Evolutionary conservation across 345 rosid species (phyloP).

Genomic region (Arabidopsis suecica): DNA sequence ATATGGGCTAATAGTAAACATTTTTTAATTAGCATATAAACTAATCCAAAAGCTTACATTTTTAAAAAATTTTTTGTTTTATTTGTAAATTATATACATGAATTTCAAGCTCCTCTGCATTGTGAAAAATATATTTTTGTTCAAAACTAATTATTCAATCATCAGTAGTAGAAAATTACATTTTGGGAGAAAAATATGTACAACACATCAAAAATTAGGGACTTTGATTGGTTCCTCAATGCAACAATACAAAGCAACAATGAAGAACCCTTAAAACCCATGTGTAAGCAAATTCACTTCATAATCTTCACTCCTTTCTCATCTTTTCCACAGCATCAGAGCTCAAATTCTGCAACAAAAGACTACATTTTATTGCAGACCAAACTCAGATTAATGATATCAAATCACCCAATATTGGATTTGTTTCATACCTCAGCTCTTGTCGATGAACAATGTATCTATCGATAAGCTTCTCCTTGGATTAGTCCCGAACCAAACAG

Average conservation of each 20-base stretch:
- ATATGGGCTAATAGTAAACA: not conserved
- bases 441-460: constrained; percentile 10
- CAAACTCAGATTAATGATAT: constrained; percentile 4
- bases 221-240: constrained; percentile 32
- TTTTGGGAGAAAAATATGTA: not conserved
- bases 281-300: not conserved
- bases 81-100: too few relatives aligned
- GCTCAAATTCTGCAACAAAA: constrained; percentile 38
- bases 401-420: constrained; percentile 1
- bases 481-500: not conserved
- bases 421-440: constrained; percentile 33
- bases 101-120: not conserved
- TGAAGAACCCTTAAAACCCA: constrained; percentile 33
- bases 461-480: constrained; percentile 26
- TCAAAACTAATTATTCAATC: not conserved
- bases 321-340: constrained; percentile 27
- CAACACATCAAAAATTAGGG: constrained; percentile 15
- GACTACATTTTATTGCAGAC: constrained; percentile 9
- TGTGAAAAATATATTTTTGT: not conserved
- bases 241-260: constrained; percentile 34
- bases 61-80: not conserved
- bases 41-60: constrained; percentile 7
- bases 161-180: constrained; percentile 20
- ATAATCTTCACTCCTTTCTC: constrained; percentile 20
- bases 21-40: not conserved